Percentiles rank a stretch among this genome's conserved stretches.
Evolutionary conservation across 2,329 filamentous ascomycete species (phyloP).

Genomic region (Fusarium sacchari): DNA sequence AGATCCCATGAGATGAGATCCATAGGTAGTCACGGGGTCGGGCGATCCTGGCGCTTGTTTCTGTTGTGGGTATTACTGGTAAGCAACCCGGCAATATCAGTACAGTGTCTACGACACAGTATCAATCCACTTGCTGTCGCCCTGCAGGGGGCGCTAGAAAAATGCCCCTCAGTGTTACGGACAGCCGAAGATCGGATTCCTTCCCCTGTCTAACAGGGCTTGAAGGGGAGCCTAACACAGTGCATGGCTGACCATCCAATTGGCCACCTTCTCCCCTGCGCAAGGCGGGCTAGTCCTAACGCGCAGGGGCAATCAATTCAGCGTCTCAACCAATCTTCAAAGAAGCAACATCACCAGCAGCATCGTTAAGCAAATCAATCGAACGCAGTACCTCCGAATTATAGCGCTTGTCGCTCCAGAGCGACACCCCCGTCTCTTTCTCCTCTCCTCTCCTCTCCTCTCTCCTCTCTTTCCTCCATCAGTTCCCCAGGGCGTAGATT

Average conservation of each 20-base stretch:
- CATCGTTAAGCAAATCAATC: background rate
- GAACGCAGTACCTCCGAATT: constrained; percentile 2
- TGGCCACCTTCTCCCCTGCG: constrained; percentile 17
- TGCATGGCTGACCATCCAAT: constrained; percentile 1
- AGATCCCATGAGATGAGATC: background rate
- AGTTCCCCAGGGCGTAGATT: background rate
- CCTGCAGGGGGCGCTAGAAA: constrained; percentile 5
- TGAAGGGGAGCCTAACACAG: constrained; percentile 3
- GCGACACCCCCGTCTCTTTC: background rate
- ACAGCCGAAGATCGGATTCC: constrained; percentile 4
- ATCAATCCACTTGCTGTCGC: background rate
- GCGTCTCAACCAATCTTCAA: constrained; percentile 21
- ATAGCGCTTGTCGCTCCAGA: background rate
- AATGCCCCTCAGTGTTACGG: background rate
- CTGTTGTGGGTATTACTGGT: background rate
- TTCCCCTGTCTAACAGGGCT: background rate
- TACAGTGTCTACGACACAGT: constrained; percentile 3
- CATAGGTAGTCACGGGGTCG: constrained; percentile 7
- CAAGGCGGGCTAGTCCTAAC: background rate
- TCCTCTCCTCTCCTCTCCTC: background rate
- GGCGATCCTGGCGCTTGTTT: constrained; percentile 16
- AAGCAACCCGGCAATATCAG: background rate
- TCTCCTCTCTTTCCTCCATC: background rate
- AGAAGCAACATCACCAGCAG: constrained; percentile 23
- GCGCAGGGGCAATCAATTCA: constrained; percentile 11